Evolutionary conservation across 495 filamentous ascomycete species (phyloP), one percentile per base, ranked within the genome.

Genomic region (Penicillium simplicissimum): DNA sequence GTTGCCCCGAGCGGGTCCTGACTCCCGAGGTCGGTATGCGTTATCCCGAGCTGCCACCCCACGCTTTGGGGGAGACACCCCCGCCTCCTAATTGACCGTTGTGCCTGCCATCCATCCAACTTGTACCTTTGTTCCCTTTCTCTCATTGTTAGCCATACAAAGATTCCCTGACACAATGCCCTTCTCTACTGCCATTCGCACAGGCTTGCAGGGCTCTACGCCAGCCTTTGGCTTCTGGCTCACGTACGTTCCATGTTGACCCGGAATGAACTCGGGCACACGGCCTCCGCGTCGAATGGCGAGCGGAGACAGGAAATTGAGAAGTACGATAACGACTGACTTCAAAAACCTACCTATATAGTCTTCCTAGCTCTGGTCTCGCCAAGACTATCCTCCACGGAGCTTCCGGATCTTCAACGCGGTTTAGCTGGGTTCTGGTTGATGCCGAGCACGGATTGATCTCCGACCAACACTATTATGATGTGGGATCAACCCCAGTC

Each of bases 391-490:
- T 77, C 48, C 63, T 77, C 15, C 74, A 73, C 55, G 69, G 71
- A 14, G 63, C 66, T 34, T 64, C 70, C 8, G 64, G 67, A 13
- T 67, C 67, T 28, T 58, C 70, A 38, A 63, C 63, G 4, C 63
- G 63, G 43, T 78, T 76, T 65, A 73, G 69, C 72, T 94, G 89
- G 89, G 85, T 93, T 5, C 78, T 91, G 66, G 85, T 94, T 35
- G 91, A 94, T 71, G 88, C 84, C 52, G 89, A 93, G 69, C 91
- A 96, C 73, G 91, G 91, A n/a, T 88, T 90, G 61, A 79, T 79
- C 36, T 68, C 70, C 33, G 76, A 79, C 34, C 49, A 59, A 33
- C 59, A 76, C 51, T 76, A 76, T 52, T 76, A 76, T 37, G 74
- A 76, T 48, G 74, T 75, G 33, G 9, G n/a, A 7, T 23, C 21